phyloP scores from a whole-genome alignment of 768 basidiomycete species.

The Gautieria morchelliformis region DNA sequence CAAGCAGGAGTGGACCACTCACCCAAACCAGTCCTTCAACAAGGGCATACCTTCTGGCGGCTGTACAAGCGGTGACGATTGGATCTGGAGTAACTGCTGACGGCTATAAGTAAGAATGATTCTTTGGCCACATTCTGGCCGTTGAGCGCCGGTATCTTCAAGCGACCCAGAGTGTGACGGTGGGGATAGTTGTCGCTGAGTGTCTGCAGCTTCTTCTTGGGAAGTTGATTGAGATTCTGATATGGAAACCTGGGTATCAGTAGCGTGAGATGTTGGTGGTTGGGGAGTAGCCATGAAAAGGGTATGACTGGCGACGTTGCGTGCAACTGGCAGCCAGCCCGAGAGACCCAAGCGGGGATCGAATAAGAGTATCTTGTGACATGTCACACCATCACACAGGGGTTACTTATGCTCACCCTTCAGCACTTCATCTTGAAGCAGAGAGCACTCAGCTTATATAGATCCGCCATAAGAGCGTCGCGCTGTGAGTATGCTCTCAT shows the following conservation, averaged over 20 bases:
- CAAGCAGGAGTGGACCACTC: constrained; percentile 19
- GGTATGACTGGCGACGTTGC: constrained; percentile 2
- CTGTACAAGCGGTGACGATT: constrained; percentile 67
- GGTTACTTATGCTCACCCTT: constrained; percentile 33
- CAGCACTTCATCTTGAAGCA: constrained; percentile 69
- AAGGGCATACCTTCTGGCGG: constrained; percentile 69
- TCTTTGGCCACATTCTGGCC: constrained; percentile 21
- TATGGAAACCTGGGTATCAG: constrained; percentile 23
- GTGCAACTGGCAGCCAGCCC: background rate
- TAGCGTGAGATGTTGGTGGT: constrained; percentile 2
- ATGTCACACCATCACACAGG: background rate
- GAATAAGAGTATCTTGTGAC: background rate
- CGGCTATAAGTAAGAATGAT: constrained; percentile 63
- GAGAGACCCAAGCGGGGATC: constrained; percentile 6
- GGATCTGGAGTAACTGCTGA: constrained; percentile 54
- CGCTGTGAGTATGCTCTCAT: constrained; percentile 34
- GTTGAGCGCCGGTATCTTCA: constrained; percentile 21
- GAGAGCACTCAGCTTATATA: constrained; percentile 52
- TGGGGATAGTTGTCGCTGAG: constrained; percentile 25
- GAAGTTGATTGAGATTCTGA: constrained; percentile 10
- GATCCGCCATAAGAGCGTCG: constrained; percentile 58
- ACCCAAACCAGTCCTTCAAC: constrained; percentile 88
- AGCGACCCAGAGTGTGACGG: constrained; percentile 17
- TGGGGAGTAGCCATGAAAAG: constrained; percentile 7
- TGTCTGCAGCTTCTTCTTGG: constrained; percentile 22